A percentile compares a stretch with the other conserved stretches of the same genome.
Evolutionary conservation across 805 yeast species (phyloP).

Genomic region (Kodamaea neixiangensis): DNA sequence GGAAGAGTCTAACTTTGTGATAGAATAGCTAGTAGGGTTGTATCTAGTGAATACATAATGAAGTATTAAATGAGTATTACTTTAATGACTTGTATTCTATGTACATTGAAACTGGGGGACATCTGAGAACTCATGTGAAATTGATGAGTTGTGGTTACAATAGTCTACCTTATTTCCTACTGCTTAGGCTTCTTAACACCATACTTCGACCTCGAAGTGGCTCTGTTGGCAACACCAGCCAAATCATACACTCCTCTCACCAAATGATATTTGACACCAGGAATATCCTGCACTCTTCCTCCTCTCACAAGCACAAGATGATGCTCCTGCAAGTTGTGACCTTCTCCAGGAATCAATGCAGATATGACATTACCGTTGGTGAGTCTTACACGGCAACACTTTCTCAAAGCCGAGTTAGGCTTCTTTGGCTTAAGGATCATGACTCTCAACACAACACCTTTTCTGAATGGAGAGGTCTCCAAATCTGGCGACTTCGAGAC

Average conservation of each 20-base stretch:
- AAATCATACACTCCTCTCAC: slow-evolving; percentile 93
- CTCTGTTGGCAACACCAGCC: slow-evolving; percentile 92
- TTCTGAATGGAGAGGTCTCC: slow-evolving; percentile 77
- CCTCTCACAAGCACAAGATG: slow-evolving; percentile 95
- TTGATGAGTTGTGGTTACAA: no score
- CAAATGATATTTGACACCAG: slow-evolving; percentile 94
- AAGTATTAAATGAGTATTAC: not conserved
- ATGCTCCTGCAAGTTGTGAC: slow-evolving; percentile 98
- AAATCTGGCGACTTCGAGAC: slow-evolving; percentile 76
- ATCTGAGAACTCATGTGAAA: no score
- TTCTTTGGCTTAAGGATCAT: slow-evolving; percentile 97
- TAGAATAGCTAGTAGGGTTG: not conserved
- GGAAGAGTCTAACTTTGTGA: slow-evolving; percentile 4
- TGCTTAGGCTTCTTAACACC: slow-evolving; percentile 83
- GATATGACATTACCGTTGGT: slow-evolving; percentile 86
- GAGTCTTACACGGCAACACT: slow-evolving; percentile 91
- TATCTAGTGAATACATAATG: not conserved
- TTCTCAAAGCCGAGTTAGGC: slow-evolving; percentile 97
- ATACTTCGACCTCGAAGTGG: slow-evolving; percentile 86
- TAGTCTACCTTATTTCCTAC: slow-evolving; percentile 3
- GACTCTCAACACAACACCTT: slow-evolving; percentile 91
- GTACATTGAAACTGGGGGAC: slow-evolving; percentile 5
- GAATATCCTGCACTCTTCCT: slow-evolving; percentile 97
- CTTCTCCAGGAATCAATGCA: slow-evolving; percentile 97
- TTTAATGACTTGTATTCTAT: slow-evolving; percentile 1